phyloP scores from a whole-genome alignment of 176 grass and related monocot species.

The Otatea glauca region DNA sequence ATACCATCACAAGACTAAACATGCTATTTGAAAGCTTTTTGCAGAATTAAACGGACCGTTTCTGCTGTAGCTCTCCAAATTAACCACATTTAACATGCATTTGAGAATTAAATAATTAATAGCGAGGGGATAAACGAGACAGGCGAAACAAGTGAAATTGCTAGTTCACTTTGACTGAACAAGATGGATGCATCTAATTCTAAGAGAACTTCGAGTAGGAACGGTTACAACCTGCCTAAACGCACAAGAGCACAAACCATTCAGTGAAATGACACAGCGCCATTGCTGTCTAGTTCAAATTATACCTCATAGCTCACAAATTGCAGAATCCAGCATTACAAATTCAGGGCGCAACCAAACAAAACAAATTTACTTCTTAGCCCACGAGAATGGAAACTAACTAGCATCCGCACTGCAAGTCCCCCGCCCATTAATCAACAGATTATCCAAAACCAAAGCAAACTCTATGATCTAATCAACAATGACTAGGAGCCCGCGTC shows the following conservation, averaged over 20 bases:
- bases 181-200: background rate
- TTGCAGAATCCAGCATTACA: background rate
- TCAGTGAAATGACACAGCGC: background rate
- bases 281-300: background rate
- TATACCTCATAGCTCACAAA: background rate
- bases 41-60: background rate
- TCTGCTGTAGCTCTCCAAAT: background rate
- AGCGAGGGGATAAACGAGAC: background rate
- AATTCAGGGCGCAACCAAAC: background rate
- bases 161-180: background rate
- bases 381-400: background rate
- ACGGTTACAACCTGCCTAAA: background rate
- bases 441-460: background rate
- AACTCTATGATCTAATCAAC: background rate
- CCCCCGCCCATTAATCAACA: no score
- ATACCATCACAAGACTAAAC: background rate
- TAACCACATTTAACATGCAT: constrained; percentile 1
- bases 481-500: background rate
- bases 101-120: background rate
- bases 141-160: background rate
- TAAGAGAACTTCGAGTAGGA: background rate
- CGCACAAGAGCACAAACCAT: background rate
- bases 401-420: background rate
- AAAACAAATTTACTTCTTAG: background rate
- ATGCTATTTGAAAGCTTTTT: background rate